phyloP scores from a whole-genome alignment of 2,329 filamentous ascomycete genomes.

The Colletotrichum godetiae region DNA sequence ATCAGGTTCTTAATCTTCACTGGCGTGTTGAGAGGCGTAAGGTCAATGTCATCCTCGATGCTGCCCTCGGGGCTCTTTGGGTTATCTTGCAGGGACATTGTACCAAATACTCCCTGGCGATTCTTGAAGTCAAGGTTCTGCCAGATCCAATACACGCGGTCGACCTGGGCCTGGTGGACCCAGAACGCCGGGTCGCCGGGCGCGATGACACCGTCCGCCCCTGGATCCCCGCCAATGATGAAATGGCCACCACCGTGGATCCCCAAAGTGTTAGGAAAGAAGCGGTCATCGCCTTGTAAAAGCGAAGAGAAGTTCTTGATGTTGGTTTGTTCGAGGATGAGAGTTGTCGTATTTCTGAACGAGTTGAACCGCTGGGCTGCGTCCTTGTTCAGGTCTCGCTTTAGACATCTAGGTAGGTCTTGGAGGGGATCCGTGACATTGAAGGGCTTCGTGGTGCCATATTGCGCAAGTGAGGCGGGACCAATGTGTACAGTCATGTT shows the following conservation, averaged over 20 bases:
- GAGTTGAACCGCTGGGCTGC: slow-evolving; percentile 38
- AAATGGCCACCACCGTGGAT: slow-evolving; percentile 55
- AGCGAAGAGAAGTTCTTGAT: slow-evolving; percentile 46
- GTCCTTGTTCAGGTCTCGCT: slow-evolving; percentile 48
- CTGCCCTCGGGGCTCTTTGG: slow-evolving; percentile 55
- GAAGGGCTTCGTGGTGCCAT: slow-evolving; percentile 36
- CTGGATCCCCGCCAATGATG: slow-evolving; percentile 57
- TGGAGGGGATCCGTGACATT: slow-evolving; percentile 41
- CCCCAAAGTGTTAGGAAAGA: slow-evolving; percentile 44
- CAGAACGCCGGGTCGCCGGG: slow-evolving; percentile 59
- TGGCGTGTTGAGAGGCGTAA: slow-evolving; percentile 48
- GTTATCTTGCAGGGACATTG: slow-evolving; percentile 53
- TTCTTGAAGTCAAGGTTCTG: slow-evolving; percentile 56
- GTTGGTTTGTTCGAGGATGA: slow-evolving; percentile 44
- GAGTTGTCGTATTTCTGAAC: slow-evolving; percentile 42
- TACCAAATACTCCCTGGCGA: slow-evolving; percentile 52
- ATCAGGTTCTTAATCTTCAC: slow-evolving; percentile 50
- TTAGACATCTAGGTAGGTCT: slow-evolving; percentile 56
- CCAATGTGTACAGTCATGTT: slow-evolving; percentile 54
- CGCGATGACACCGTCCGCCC: slow-evolving; percentile 56
- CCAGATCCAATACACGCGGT: slow-evolving; percentile 61
- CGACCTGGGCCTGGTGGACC: slow-evolving; percentile 58
- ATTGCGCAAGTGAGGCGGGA: slow-evolving; percentile 38
- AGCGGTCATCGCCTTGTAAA: slow-evolving; percentile 49
- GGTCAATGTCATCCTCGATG: slow-evolving; percentile 49